Percentiles rank a stretch among this genome's conserved stretches.
These are phyloP conservation scores for Lachnellula hyalina DNA, from an alignment of 2,329 filamentous ascomycete species.

Conservation along the genomic window DNA sequence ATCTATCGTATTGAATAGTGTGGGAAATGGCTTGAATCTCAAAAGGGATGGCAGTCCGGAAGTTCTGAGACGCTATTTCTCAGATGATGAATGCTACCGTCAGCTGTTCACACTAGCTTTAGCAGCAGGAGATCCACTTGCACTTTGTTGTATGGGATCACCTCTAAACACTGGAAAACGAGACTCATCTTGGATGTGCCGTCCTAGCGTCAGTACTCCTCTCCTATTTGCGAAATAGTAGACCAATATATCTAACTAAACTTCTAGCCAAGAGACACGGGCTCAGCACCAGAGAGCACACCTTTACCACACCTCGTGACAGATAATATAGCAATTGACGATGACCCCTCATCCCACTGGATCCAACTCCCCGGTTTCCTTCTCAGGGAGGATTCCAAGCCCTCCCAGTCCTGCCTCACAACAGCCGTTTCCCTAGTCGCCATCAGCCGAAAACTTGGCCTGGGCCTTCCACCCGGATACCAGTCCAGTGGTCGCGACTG, in stretches of 20 bases:
- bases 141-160: neutral
- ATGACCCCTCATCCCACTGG: neutral
- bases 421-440: neutral
- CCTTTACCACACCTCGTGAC: neutral
- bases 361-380: neutral
- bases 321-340: neutral
- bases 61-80: neutral
- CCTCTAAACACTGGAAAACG: neutral
- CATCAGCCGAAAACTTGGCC: neutral
- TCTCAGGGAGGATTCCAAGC: neutral
- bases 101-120: conserved; percentile 5
- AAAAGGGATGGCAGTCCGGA: neutral
- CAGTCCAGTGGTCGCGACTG: neutral
- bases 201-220: neutral
- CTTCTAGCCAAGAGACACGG: neutral
- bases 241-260: too few relatives aligned
- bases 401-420: neutral
- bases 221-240: neutral
- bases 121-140: conserved; percentile 1
- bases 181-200: neutral
- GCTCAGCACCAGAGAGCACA: neutral
- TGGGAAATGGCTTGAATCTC: conserved; percentile 3
- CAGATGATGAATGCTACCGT: conserved; percentile 4
- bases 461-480: neutral
- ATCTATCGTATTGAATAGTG: conserved; percentile 5